Base-by-base conservation (phyloP, 495 filamentous ascomycete species). In the Penicillium verhagenii region DNA sequence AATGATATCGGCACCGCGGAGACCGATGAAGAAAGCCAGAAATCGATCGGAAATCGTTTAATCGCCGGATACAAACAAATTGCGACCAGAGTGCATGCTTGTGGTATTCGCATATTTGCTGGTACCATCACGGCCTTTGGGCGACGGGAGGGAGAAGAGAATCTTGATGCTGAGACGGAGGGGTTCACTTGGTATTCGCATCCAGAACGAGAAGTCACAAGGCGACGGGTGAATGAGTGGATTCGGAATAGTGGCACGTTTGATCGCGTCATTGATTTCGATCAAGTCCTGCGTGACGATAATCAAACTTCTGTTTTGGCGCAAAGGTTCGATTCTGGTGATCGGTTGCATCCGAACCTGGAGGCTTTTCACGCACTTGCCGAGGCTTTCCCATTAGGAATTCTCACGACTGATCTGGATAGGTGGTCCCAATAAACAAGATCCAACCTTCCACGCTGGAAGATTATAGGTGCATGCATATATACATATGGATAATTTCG, bases 61-160 rank as follows among this genome's bases (percentile, higher is more conserved):
- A 79, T 84, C 33, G 68, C 71, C 4, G 81, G 82, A 9, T 90
- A 80, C 61, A 65, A 73, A 53, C 80, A 83, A 44, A 84, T 89
- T 21, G 76, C 75, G 6, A 72, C 67, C 0, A 77, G 86, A 10
- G 67, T 84, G n/a, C 82, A 85, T 61, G 65, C 75, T 0, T 72
- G 70, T 1, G 84, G 81, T 0, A 75, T 88, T 20, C 72, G 77
- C 0, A 68, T 85, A 5, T 85, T 87, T 57, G 85, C 73, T 1
- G 83, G 81, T 0, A 90, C 88, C 2, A 86, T 91, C 46, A 88
- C 87, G 13, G 86, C 86, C 1, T 90, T 90, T 61, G 73, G 75
- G 3, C 50, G 48, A 6, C 52, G 47, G 25, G 46, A 38, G 23
- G 48, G 16, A 0, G 54, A 57, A 19, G 55, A 75, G 55, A 68